These are phyloP conservation scores for Puccinia sorghi DNA, from an alignment of 1,284 basidiomycete species.

Conservation along the genomic window DNA sequence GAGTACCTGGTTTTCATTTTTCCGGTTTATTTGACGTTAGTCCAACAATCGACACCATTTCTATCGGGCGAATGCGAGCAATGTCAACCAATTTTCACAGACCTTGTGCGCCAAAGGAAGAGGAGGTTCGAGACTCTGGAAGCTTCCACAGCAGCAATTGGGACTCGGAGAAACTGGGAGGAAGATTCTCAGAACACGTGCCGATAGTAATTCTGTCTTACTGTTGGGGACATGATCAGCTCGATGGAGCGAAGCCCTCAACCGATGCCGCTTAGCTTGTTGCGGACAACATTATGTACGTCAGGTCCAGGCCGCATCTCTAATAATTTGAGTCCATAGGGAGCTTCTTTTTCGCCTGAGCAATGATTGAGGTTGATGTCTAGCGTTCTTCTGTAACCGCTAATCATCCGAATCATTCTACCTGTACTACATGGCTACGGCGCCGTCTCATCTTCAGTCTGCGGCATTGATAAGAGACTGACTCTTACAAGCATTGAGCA, in stretches of 20 bases:
- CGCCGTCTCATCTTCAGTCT: conserved; percentile 17
- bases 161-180: not conserved
- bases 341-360: not conserved
- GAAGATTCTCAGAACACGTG: conserved; percentile 5
- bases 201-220: not conserved
- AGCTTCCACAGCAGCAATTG: not conserved
- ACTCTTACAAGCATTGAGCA: not conserved
- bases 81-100: not conserved
- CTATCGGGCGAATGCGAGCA: not conserved
- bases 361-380: not conserved
- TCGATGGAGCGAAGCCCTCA: not conserved
- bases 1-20: not conserved
- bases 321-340: no score
- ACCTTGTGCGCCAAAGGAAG: not conserved
- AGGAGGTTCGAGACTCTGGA: not conserved
- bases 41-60: not conserved
- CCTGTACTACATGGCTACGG: not conserved
- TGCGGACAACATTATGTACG: no score
- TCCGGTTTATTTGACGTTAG: not conserved
- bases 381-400: conserved; percentile 15
- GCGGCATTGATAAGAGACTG: conserved; percentile 8
- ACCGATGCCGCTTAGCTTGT: not conserved
- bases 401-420: not conserved
- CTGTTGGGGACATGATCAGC: conserved; percentile 1
- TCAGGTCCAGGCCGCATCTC: not conserved